These are phyloP conservation scores for Gracilaria domingensis DNA, from an alignment of 23 red algal genomes.

Conservation along the genomic window DNA sequence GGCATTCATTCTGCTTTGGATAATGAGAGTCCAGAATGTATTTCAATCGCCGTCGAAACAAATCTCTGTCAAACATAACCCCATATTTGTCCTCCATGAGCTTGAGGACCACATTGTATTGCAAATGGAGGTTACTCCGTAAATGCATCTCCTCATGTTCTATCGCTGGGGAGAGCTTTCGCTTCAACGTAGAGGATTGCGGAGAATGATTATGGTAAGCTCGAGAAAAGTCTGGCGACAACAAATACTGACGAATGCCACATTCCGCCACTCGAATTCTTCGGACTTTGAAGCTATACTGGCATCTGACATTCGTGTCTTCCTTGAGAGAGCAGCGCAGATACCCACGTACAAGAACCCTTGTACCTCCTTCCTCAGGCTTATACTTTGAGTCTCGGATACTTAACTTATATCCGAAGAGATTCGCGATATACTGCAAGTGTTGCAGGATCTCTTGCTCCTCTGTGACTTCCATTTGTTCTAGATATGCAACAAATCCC, in stretches of 20 bases:
- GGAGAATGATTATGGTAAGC: too few species aligned
- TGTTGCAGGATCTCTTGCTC: not conserved
- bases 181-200: too few species aligned
- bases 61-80: not conserved
- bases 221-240: too few species aligned
- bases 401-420: not conserved
- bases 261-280: not conserved
- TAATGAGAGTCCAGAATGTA: not conserved
- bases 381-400: too few species aligned
- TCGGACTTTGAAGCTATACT: not conserved
- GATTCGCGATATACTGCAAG: not conserved
- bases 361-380: too few species aligned
- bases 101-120: not conserved
- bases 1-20: not conserved
- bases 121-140: not conserved
- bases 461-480: not conserved
- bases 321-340: not conserved
- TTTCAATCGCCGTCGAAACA: not conserved
- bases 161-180: not conserved
- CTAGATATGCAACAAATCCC: not conserved
- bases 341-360: not conserved
- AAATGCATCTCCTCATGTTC: not conserved
- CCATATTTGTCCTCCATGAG: not conserved
- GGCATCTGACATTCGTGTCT: not conserved
- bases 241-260: too few species aligned